Conservation (phyloP, 108 stramenopile species). For the Pelagomonas calceolata region DNA sequence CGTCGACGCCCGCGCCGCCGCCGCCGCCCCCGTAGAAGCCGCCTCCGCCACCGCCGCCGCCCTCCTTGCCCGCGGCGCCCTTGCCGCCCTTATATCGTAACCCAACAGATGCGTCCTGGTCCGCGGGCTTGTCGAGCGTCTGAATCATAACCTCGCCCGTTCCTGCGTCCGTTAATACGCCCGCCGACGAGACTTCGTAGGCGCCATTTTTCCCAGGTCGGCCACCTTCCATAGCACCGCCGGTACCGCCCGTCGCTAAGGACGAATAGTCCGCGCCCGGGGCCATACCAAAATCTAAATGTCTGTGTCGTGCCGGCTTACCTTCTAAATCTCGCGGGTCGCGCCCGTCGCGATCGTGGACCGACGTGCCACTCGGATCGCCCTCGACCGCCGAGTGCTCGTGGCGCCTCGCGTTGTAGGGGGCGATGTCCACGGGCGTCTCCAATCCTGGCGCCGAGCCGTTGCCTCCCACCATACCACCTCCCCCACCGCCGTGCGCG, state of each 20-base stretch:
- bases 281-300: not conserved
- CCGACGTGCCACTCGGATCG: not conserved
- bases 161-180: no score
- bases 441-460: not conserved
- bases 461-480: not conserved
- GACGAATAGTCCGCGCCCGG: not conserved
- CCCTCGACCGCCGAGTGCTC: not conserved
- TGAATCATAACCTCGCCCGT: no score
- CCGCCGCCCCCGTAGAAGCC: not conserved
- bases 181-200: not conserved
- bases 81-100: not conserved
- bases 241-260: not conserved
- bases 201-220: not conserved
- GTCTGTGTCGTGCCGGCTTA: not conserved
- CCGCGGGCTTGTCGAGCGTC: no score
- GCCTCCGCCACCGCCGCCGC: not conserved
- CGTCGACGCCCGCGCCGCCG: not conserved
- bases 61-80: not conserved
- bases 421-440: not conserved
- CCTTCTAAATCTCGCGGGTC: no score
- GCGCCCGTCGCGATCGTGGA: no score
- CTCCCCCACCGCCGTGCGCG: not conserved
- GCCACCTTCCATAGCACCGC: not conserved
- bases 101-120: no score
- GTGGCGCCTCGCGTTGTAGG: not conserved